phyloP scores from a whole-genome alignment of 2,329 filamentous ascomycete genomes.

The Aureobasidium mangrovei region DNA sequence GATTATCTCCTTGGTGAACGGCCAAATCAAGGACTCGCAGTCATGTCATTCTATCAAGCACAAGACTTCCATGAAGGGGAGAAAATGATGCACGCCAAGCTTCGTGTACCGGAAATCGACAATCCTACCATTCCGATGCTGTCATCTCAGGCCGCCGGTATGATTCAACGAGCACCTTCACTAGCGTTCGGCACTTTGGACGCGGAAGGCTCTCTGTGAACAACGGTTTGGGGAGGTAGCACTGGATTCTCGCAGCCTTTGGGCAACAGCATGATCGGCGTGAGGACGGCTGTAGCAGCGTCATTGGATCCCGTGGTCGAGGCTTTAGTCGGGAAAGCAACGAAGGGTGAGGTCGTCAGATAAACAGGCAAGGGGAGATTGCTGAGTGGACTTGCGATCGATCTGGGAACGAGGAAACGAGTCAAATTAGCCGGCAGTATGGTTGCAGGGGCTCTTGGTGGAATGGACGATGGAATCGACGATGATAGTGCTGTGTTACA shows the following conservation, averaged over 20 bases:
- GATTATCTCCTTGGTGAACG: no score
- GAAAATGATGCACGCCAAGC: constrained; percentile 51
- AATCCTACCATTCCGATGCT: constrained; percentile 63
- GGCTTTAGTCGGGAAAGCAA: constrained; percentile 45
- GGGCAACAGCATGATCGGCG: constrained; percentile 53
- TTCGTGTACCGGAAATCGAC: constrained; percentile 48
- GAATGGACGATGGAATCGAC: constrained; percentile 17
- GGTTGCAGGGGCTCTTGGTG: constrained; percentile 51
- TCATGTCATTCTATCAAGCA: constrained; percentile 37
- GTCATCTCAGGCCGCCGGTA: constrained; percentile 49
- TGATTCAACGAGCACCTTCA: constrained; percentile 55
- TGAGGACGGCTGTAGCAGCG: constrained; percentile 53
- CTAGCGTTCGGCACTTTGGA: constrained; percentile 69
- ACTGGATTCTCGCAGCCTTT: constrained; percentile 58
- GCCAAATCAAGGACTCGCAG: not conserved
- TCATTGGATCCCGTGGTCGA: constrained; percentile 61
- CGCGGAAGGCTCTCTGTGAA: constrained; percentile 58
- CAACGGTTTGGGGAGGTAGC: constrained; percentile 67
- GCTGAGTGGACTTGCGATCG: constrained; percentile 53
- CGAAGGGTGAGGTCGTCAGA: constrained; percentile 37
- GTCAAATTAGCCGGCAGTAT: constrained; percentile 67
- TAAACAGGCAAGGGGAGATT: constrained; percentile 40
- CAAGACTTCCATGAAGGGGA: constrained; percentile 59
- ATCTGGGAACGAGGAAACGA: constrained; percentile 58
- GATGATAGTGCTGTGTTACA: constrained; percentile 18